Evolutionary conservation across 495 filamentous ascomycete genomes (phyloP), one percentile per base, ranked within the genome.

Genomic region (Aspergillus diversus): DNA sequence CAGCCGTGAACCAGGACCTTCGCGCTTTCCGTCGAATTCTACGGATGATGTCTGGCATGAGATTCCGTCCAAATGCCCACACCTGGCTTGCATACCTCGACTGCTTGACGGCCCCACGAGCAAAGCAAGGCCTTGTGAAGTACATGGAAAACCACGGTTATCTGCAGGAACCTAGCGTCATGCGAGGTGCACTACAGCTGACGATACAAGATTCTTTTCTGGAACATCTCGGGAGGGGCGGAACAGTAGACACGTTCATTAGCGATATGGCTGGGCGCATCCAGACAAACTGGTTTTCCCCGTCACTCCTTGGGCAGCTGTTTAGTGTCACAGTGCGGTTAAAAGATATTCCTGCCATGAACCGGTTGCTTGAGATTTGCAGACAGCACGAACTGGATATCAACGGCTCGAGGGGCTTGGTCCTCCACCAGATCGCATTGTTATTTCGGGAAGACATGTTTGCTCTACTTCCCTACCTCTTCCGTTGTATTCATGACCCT

Each of bases 81-180:
- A 84, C 80, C 11, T 84, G 81, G 82, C 47, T 78, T 15, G 63
- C 73, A 7, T 74, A 83, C 13, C 61, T 82, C 35, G 59, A 71
- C 33, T 73, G 69, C 16, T 64, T 80, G 49, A 53, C 74, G 7
- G 71, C 66, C 2, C 69, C 75, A 31, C 66, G 62, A 15, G 67
- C 69, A n/a, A 77, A 77, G 63, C 54, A 64, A 13, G 15, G 61
- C 12, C 49, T 84, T 15, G 64, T 79, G 39, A 61, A 63, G 17
- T 64, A 73, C 37, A 76, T 84, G 72, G 59, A 65, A 16, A 63
- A 75, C 47, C 69, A 68, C 11, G 75, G 77, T 21, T 66, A 75
- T 13, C 59, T 80, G 52, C 54, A 71, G 8, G 63, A 73, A 4
- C 56, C 58, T 2, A 57, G 47, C 4, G 62, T 63, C 5, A 58